These are phyloP conservation scores for Pulicaria dysenterica DNA, from an alignment of 129 eudicot species.

Conservation along the genomic window DNA sequence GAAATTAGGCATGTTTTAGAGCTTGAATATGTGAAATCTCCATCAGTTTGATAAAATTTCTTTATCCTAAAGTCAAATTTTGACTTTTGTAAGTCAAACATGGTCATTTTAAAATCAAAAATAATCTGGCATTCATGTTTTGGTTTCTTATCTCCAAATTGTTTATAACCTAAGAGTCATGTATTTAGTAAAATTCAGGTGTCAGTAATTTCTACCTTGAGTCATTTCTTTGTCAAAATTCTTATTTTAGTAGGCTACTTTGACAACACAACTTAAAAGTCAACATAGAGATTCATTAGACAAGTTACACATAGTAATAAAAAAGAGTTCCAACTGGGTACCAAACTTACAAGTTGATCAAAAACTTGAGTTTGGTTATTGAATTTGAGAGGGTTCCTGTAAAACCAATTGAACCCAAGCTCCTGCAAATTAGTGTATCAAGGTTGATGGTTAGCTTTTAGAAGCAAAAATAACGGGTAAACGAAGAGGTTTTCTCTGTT, in stretches of 20 bases:
- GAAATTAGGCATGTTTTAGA: neutral
- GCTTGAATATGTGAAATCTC: conserved; percentile 15
- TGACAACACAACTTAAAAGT: conserved; percentile 21
- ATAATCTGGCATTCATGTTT: neutral
- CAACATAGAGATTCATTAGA: conserved; percentile 10
- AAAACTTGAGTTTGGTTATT: conserved; percentile 60
- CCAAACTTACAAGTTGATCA: conserved; percentile 70
- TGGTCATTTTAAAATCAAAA: neutral
- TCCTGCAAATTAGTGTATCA: conserved; percentile 49
- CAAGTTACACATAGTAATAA: neutral
- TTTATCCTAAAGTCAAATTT: neutral
- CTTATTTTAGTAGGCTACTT: neutral
- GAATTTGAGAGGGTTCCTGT: conserved; percentile 74
- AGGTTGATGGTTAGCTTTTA: neutral
- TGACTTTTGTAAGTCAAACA: conserved; percentile 31
- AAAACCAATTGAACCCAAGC: conserved; percentile 77
- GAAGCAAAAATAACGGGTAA: no score
- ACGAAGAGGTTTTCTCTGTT: no score
- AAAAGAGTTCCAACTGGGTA: neutral
- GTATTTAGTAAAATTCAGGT: neutral
- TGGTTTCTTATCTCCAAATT: neutral
- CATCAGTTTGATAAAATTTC: conserved; percentile 17
- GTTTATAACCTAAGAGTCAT: no score
- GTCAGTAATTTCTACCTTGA: neutral
- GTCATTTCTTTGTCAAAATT: neutral